Conservation (phyloP, 2,329 filamentous ascomycete species). For the Epichloe gansuensis region DNA sequence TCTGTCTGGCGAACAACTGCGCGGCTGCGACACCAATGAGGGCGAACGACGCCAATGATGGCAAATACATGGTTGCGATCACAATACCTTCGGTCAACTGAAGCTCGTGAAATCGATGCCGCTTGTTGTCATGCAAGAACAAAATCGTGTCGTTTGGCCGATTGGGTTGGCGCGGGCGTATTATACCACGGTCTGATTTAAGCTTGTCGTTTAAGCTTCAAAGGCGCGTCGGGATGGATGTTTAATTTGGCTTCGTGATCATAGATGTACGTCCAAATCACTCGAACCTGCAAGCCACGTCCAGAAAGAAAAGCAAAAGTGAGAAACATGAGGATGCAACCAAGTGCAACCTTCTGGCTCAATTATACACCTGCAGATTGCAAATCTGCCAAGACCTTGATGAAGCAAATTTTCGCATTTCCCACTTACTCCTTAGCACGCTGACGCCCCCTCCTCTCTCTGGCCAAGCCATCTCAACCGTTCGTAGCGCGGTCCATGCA, state of each 20-base stretch:
- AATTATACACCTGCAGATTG: not conserved
- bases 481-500: not conserved
- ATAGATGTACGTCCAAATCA: not conserved
- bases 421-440: not conserved
- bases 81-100: not conserved
- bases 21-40: slow-evolving; percentile 8
- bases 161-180: not conserved
- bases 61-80: slow-evolving; percentile 1
- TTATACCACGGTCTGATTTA: not conserved
- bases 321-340: not conserved
- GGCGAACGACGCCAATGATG: not conserved
- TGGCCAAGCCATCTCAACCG: not conserved
- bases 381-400: not conserved
- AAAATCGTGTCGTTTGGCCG: not conserved
- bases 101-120: not conserved
- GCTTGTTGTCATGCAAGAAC: not conserved
- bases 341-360: not conserved
- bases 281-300: not conserved
- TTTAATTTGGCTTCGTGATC: not conserved
- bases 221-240: not conserved
- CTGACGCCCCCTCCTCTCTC: not conserved
- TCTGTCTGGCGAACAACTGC: slow-evolving; percentile 19
- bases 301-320: not conserved
- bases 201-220: slow-evolving; percentile 3
- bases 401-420: not conserved